These are phyloP conservation scores for Uromyces viciae-fabae DNA, from an alignment of 1,284 basidiomycete genomes.

Conservation along the genomic window DNA sequence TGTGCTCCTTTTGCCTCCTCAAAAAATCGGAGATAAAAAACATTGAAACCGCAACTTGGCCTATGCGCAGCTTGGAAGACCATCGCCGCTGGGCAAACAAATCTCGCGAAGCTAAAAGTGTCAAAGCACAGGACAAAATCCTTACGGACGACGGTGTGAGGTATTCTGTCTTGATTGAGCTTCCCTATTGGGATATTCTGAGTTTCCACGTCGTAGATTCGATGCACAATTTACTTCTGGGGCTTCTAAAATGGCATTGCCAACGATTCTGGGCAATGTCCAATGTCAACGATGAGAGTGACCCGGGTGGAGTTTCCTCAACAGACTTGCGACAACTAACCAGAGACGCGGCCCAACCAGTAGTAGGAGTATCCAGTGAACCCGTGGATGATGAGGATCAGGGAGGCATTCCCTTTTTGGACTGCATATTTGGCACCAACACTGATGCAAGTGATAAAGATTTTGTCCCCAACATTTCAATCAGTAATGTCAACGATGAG, in stretches of 20 bases:
- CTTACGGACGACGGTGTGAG: neutral
- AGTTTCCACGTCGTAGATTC: slow-evolving; percentile 11
- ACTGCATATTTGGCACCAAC: neutral
- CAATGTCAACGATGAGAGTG: neutral
- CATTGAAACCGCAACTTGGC: neutral
- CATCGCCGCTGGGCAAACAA: slow-evolving; percentile 4
- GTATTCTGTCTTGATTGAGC: slow-evolving; percentile 16
- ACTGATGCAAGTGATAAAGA: neutral
- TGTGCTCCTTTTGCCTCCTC: slow-evolving; percentile 43
- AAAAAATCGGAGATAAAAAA: slow-evolving; percentile 10
- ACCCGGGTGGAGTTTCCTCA: neutral
- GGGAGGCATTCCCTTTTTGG: neutral
- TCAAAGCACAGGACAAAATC: neutral
- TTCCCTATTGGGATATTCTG: slow-evolving; percentile 21
- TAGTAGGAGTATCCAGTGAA: neutral
- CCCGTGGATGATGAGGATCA: too few relatives aligned
- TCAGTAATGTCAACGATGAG: neutral
- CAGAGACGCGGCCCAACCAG: neutral
- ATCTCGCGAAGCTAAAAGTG: neutral
- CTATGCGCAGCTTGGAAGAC: neutral
- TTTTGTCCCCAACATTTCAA: neutral
- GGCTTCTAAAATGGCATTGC: neutral
- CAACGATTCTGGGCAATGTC: slow-evolving; percentile 14
- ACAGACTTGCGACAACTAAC: neutral
- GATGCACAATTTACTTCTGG: slow-evolving; percentile 26